Evolutionary conservation across 2,329 filamentous ascomycete species (phyloP).

Genomic region (Alternaria ventricosa): DNA sequence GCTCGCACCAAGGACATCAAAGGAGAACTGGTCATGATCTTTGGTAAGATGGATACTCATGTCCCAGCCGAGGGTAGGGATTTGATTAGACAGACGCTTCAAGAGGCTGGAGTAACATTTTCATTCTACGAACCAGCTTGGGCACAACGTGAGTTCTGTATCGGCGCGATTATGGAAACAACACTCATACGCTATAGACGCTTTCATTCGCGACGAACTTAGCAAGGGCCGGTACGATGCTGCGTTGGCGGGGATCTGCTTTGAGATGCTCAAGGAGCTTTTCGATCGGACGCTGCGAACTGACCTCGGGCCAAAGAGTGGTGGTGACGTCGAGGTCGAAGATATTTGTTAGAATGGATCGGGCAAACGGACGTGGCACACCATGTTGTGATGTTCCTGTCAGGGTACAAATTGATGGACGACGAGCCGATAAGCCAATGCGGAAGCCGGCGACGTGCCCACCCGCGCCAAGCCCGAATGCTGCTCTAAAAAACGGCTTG

Average conservation of each 20-base stretch:
- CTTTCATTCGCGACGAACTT: conserved; percentile 90
- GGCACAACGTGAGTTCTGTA: conserved; percentile 72
- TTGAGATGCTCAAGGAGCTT: conserved; percentile 86
- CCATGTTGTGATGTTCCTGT: not conserved
- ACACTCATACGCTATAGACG: conserved; percentile 58
- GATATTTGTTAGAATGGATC: conserved; percentile 64
- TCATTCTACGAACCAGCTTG: conserved; percentile 90
- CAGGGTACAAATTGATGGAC: not conserved
- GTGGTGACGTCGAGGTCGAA: conserved; percentile 67
- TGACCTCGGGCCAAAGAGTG: conserved; percentile 75
- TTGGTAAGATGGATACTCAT: conserved; percentile 89
- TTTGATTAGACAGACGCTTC: conserved; percentile 80
- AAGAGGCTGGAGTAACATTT: conserved; percentile 75
- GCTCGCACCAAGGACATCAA: conserved; percentile 70
- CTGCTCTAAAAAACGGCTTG: conserved; percentile 18
- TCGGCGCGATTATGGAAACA: not conserved
- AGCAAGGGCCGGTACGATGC: conserved; percentile 95
- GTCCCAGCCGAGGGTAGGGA: conserved; percentile 84
- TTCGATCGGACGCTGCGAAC: conserved; percentile 80
- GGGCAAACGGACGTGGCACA: not conserved
- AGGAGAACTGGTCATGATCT: conserved; percentile 86
- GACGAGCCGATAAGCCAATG: conserved; percentile 2
- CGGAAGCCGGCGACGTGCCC: not conserved
- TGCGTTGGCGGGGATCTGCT: conserved; percentile 84
- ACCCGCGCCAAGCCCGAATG: conserved; percentile 21